Evolutionary conservation across 495 filamentous ascomycete genomes (phyloP).

Genomic region (Penicillium coprophilum): DNA sequence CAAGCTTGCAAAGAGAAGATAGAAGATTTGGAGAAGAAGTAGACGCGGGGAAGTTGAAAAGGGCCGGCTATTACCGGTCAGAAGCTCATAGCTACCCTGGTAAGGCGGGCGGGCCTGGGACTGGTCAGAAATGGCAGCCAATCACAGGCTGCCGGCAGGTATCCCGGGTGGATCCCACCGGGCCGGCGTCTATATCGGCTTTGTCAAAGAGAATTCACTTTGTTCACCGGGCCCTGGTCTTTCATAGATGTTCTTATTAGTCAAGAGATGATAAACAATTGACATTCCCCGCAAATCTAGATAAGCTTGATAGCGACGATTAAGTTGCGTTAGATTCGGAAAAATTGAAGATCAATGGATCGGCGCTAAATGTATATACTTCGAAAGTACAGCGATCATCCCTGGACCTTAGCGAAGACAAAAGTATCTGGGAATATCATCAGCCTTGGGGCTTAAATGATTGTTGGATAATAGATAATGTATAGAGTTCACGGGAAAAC

Average conservation of each 20-base stretch:
- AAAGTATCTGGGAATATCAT: too few relatives aligned
- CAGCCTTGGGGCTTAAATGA: too few relatives aligned
- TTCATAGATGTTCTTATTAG: not conserved
- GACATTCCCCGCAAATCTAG: not conserved
- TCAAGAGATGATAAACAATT: not conserved
- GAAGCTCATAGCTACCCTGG: slow-evolving; percentile 2
- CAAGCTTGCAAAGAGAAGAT: slow-evolving; percentile 11
- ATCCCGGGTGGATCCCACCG: slow-evolving; percentile 28
- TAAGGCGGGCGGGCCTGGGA: not conserved
- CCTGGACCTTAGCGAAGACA: too few relatives aligned
- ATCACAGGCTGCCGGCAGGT: slow-evolving; percentile 23
- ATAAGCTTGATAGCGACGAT: not conserved
- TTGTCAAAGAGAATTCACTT: not conserved
- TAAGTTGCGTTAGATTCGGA: not conserved
- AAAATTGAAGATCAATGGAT: not conserved
- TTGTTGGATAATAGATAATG: not conserved
- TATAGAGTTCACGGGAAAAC: not conserved
- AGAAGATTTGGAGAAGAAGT: slow-evolving; percentile 14
- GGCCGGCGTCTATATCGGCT: slow-evolving; percentile 14
- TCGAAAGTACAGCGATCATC: not conserved
- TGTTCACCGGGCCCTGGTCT: not conserved
- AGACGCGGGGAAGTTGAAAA: slow-evolving; percentile 30
- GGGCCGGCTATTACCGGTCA: slow-evolving; percentile 29
- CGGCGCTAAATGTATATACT: not conserved
- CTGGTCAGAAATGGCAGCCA: slow-evolving; percentile 4